phyloP scores from a whole-genome alignment of 2,329 filamentous ascomycete species.

The Tolypocladium sp. region DNA sequence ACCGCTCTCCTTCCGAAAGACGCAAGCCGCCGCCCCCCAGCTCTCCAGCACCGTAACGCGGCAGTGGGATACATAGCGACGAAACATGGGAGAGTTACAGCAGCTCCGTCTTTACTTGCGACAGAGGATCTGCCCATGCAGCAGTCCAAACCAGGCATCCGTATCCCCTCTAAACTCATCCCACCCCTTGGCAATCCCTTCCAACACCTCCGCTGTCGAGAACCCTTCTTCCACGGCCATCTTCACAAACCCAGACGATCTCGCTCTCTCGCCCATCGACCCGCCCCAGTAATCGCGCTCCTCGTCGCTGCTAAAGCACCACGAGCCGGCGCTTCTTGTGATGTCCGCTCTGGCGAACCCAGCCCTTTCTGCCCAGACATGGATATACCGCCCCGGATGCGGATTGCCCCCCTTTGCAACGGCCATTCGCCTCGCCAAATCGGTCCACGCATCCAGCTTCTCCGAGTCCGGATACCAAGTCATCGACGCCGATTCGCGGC shows the following conservation, averaged over 20 bases:
- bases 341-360: neutral
- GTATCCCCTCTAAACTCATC: neutral
- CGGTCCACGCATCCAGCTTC: neutral
- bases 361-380: neutral
- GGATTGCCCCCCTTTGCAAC: neutral
- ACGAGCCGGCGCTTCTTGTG: neutral
- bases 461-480: neutral
- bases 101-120: neutral
- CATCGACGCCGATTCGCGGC: neutral
- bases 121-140: neutral
- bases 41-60: no score
- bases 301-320: neutral
- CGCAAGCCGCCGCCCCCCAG: no score
- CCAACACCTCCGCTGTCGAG: neutral
- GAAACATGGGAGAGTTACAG: no score
- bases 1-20: no score
- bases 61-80: no score
- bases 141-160: neutral
- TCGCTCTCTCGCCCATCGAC: neutral
- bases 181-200: neutral
- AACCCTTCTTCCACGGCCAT: neutral
- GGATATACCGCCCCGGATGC: neutral
- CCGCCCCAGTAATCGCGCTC: neutral
- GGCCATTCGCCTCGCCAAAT: neutral
- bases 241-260: neutral